These are phyloP conservation scores for Entrophospora sp. DNA, from an alignment of 192 early-diverging fungal species.

Conservation along the genomic window DNA sequence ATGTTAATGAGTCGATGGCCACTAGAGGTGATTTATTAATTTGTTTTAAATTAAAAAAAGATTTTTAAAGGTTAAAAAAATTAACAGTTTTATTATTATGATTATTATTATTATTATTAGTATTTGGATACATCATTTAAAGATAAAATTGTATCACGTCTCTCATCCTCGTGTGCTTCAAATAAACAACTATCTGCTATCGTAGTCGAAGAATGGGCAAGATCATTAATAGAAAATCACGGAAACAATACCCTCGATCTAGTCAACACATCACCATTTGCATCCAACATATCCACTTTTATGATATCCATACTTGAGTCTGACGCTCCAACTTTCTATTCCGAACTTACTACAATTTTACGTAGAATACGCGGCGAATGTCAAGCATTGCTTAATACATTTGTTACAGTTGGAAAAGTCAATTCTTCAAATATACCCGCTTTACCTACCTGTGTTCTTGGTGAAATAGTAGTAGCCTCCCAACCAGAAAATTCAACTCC, in stretches of 20 bases:
- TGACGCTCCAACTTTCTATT: constrained; percentile 48
- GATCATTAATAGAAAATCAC: constrained; percentile 37
- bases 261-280: constrained; percentile 35
- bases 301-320: constrained; percentile 47
- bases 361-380: constrained; percentile 60
- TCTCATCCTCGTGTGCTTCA: constrained; percentile 64
- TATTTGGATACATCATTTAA: constrained; percentile 39
- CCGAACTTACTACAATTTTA: constrained; percentile 54
- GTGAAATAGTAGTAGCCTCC: constrained; percentile 27
- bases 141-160: constrained; percentile 47
- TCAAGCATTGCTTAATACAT: constrained; percentile 49
- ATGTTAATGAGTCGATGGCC: constrained; percentile 55
- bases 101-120: neutral
- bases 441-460: constrained; percentile 41
- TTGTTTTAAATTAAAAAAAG: neutral
- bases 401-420: constrained; percentile 43
- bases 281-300: constrained; percentile 42
- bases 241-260: constrained; percentile 27
- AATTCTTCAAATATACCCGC: constrained; percentile 32
- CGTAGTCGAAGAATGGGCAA: constrained; percentile 73
- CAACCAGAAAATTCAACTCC: constrained; percentile 10
- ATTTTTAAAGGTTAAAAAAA: neutral
- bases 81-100: neutral
- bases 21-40: constrained; percentile 18
- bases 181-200: constrained; percentile 70